Conservation (phyloP, 257 asterid genomes). For the Petrea volubilis region DNA sequence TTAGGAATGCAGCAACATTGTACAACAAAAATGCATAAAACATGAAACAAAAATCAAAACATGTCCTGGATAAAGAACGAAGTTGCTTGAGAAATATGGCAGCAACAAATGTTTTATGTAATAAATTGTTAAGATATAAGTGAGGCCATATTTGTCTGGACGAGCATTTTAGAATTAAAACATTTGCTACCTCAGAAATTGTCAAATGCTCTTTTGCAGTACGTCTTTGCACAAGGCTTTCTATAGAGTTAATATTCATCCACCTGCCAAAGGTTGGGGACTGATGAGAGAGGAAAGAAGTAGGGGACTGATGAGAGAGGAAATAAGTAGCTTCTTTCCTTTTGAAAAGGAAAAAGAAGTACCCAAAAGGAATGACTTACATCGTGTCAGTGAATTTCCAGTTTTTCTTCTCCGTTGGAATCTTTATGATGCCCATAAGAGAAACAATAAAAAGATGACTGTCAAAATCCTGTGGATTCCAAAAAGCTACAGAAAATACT, state of each 20-base stretch:
- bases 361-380: slow-evolving; percentile 52
- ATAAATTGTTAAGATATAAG: not conserved
- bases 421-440: slow-evolving; percentile 41
- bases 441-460: slow-evolving; percentile 24
- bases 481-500: not conserved
- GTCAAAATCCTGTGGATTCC: slow-evolving; percentile 15
- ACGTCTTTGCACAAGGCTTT: slow-evolving; percentile 45
- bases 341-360: slow-evolving; percentile 14
- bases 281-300: slow-evolving; percentile 21
- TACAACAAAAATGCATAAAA: slow-evolving; percentile 2
- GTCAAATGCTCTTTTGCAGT: slow-evolving; percentile 28
- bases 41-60: not conserved
- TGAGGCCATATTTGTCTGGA: not conserved
- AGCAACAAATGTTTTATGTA: not conserved
- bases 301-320: slow-evolving; percentile 15
- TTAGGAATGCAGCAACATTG: slow-evolving; percentile 11
- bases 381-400: slow-evolving; percentile 55
- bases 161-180: slow-evolving; percentile 8
- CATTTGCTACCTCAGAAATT: slow-evolving; percentile 58
- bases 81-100: slow-evolving; percentile 12
- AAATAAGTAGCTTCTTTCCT: slow-evolving; percentile 22
- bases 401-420: slow-evolving; percentile 40
- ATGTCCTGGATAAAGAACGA: not conserved
- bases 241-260: slow-evolving; percentile 64
- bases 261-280: slow-evolving; percentile 55